These are phyloP conservation scores for Trametes villosa DNA, from an alignment of 768 basidiomycete genomes.

Conservation along the genomic window DNA sequence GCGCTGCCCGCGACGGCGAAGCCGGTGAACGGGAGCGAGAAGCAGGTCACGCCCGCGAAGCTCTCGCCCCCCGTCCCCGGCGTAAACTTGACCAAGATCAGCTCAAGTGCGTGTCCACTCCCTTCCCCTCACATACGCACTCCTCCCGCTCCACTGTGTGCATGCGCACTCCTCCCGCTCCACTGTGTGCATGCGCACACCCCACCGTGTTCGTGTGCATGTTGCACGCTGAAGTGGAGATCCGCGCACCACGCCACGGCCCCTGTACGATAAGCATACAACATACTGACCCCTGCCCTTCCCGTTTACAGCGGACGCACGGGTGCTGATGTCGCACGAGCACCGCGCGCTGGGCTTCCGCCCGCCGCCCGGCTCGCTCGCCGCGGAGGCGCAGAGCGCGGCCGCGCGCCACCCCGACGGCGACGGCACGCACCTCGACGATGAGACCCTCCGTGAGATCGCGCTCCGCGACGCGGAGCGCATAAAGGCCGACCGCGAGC, in stretches of 20 bases:
- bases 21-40: slow-evolving; percentile 2
- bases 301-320: slow-evolving; percentile 26
- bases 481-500: slow-evolving; percentile 34
- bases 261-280: neutral
- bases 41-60: slow-evolving; percentile 6
- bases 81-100: slow-evolving; percentile 28
- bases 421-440: slow-evolving; percentile 22
- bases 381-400: slow-evolving; percentile 36
- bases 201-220: too few relatives aligned
- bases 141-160: neutral
- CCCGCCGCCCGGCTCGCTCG: slow-evolving; percentile 36
- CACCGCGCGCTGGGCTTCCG: slow-evolving; percentile 37
- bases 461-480: slow-evolving; percentile 32
- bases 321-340: slow-evolving; percentile 35
- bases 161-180: neutral
- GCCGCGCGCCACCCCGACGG: slow-evolving; percentile 31
- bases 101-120: slow-evolving; percentile 16
- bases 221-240: neutral
- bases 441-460: slow-evolving; percentile 27
- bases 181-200: neutral
- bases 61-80: slow-evolving; percentile 18
- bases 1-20: slow-evolving; percentile 8
- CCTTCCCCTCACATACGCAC: neutral
- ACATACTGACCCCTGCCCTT: neutral
- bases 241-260: too few relatives aligned